Evolutionary conservation across 768 basidiomycete genomes (phyloP), one percentile per base, ranked within the genome.

Genomic region (Mycena latifolia): DNA sequence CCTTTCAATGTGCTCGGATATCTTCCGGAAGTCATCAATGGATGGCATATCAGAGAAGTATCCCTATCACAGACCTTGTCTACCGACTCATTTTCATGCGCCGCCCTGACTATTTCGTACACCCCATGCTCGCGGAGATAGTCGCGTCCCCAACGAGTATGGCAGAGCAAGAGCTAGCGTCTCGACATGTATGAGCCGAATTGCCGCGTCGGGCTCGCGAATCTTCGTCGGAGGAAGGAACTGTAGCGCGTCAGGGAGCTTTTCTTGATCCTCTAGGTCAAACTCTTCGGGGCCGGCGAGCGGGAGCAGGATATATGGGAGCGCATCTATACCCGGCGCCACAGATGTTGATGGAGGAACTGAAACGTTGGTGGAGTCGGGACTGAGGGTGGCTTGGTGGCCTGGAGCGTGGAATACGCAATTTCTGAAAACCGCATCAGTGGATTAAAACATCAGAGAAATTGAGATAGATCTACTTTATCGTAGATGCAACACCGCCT

Each of bases 281-380:
- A 94, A 90, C 77, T 99, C 98, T 77, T 99, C 98, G 1, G 95
- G 92, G 8, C 97, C 96, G 45, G 97, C 95, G 2, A 99, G 82
- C 0, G 98, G 97, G 0, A 96, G 86, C 4, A 99, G 84, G 14
- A 99, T 83, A 73, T 89, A 92, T 0, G 94, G 92, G 12, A 99
- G 83, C 2, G 92, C 87, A 77, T 95, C 92, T 37, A 98, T 88
- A 6, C 96, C 95, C 2, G 93, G 88, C 4, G 91, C 88, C 4
- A 77, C 77, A 17, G 73, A 71, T n/a, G 78, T 80, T 20, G 89
- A 89, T 1, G 92, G 88, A 5, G 87, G 84, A 7, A 92, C 82
- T 17, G 86, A 70, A 24, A 91, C 83, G 41, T 72, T 75, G 8
- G 82, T 82, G 2, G 86, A 78, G 55, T 96, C 94, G 17, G 88